Percentiles rank a stretch among this genome's conserved stretches.
These are phyloP conservation scores for Tarenaya hassleriana DNA, from an alignment of 345 rosid genomes.

Conservation along the genomic window DNA sequence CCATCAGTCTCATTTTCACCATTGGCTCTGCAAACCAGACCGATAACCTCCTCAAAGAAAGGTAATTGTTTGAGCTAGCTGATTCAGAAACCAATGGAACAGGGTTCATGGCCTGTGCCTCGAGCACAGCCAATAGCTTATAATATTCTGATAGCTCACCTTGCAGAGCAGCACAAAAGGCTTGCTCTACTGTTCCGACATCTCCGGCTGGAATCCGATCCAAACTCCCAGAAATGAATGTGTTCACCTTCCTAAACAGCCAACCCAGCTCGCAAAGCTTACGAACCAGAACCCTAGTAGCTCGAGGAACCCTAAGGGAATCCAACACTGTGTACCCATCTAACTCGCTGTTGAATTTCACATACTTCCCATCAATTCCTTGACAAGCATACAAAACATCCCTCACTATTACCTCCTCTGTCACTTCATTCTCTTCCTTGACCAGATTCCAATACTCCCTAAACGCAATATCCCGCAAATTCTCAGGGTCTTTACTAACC, in stretches of 20 bases:
- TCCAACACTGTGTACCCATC: conserved; percentile 72
- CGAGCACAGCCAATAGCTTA: conserved; percentile 82
- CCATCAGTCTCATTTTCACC: conserved; percentile 99
- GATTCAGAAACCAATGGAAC: conserved; percentile 79
- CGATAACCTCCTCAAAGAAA: conserved; percentile 76
- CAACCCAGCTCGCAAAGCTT: conserved; percentile 93
- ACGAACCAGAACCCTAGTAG: conserved; percentile 62
- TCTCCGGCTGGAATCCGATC: conserved; percentile 71
- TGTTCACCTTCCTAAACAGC: conserved; percentile 88
- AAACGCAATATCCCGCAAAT: conserved; percentile 67
- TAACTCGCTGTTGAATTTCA: conserved; percentile 49
- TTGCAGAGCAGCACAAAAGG: conserved; percentile 92
- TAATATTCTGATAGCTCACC: conserved; percentile 83
- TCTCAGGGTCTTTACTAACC: conserved; percentile 68
- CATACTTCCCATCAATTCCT: conserved; percentile 89
- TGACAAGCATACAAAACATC: conserved; percentile 91
- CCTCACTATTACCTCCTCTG: conserved; percentile 79
- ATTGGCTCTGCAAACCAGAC: conserved; percentile 93
- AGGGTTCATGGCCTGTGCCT: conserved; percentile 86
- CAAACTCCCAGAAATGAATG: conserved; percentile 68
- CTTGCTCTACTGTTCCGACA: conserved; percentile 89
- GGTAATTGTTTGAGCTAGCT: conserved; percentile 58
- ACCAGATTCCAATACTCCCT: conserved; percentile 64
- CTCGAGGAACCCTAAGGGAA: conserved; percentile 57
- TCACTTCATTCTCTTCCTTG: conserved; percentile 82